Evolutionary conservation across 768 basidiomycete species (phyloP).

Genomic region (Trametopsis cervina): DNA sequence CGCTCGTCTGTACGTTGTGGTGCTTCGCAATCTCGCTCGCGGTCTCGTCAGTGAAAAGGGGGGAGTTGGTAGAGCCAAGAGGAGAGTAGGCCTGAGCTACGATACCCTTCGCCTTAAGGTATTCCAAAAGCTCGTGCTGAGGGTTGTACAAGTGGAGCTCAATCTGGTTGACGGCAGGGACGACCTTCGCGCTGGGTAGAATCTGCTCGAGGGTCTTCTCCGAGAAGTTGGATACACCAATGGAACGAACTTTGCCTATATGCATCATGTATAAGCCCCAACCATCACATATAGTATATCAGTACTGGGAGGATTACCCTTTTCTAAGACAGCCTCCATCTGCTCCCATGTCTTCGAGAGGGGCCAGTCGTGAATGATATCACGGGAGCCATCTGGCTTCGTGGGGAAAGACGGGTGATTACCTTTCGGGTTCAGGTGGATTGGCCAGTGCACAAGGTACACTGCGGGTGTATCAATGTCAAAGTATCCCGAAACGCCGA

Average conservation of each 20-base stretch:
- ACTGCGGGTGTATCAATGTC: conserved; percentile 26
- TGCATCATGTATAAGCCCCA: too few species aligned
- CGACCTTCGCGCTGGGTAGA: conserved; percentile 55
- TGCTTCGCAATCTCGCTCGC: conserved; percentile 54
- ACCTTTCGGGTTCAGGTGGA: conserved; percentile 64
- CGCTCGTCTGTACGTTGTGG: conserved; percentile 44
- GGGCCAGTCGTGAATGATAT: conserved; percentile 60
- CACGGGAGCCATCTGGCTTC: conserved; percentile 56
- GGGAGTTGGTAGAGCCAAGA: conserved; percentile 62
- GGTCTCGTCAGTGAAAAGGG: conserved; percentile 56
- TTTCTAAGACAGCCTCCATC: conserved; percentile 69
- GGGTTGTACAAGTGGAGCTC: conserved; percentile 73
- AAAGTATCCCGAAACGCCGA: neutral
- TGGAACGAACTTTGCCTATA: conserved; percentile 53
- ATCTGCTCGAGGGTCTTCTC: conserved; percentile 62
- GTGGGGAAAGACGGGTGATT: conserved; percentile 54
- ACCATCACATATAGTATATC: too few species aligned
- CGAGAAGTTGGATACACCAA: conserved; percentile 77
- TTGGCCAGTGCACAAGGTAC: conserved; percentile 77
- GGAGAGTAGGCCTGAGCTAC: conserved; percentile 77
- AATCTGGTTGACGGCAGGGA: conserved; percentile 74
- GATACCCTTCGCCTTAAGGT: conserved; percentile 59
- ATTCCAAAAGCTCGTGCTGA: conserved; percentile 59
- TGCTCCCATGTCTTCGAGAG: conserved; percentile 75
- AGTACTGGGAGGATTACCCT: conserved; percentile 37